These are phyloP conservation scores for Spizellomyces punctatus DNA, from an alignment of 192 early-diverging fungal species.

Conservation along the genomic window DNA sequence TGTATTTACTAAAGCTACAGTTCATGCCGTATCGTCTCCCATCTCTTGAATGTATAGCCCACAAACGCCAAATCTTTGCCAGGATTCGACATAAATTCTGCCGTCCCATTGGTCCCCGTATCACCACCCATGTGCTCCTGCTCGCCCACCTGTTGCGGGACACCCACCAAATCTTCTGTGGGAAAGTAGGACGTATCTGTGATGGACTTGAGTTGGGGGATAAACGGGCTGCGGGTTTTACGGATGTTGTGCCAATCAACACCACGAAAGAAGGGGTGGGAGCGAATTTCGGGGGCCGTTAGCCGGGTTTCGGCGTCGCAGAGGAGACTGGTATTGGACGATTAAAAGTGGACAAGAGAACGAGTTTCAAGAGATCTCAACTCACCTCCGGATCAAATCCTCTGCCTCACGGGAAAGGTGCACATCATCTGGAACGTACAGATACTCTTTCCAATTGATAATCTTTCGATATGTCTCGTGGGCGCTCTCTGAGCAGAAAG, in stretches of 20 bases:
- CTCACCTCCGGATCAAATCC: slow-evolving; percentile 83
- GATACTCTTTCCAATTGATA: slow-evolving; percentile 90
- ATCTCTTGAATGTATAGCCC: slow-evolving; percentile 98
- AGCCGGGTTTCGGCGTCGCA: slow-evolving; percentile 87
- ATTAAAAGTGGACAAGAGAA: neutral
- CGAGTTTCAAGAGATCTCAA: neutral
- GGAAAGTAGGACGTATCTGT: slow-evolving; percentile 99
- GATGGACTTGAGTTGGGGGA: slow-evolving; percentile 88
- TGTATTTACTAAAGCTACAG: slow-evolving; percentile 27
- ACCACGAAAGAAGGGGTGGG: slow-evolving; percentile 93
- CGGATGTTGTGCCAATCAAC: slow-evolving; percentile 92
- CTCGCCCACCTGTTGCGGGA: slow-evolving; percentile 54
- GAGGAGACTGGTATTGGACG: slow-evolving; percentile 59
- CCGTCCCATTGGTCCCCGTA: slow-evolving; percentile 58
- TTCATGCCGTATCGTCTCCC: slow-evolving; percentile 58
- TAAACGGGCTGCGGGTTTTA: slow-evolving; percentile 81
- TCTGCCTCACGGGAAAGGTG: slow-evolving; percentile 89
- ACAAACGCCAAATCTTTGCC: slow-evolving; percentile 97
- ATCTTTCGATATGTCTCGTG: slow-evolving; percentile 99
- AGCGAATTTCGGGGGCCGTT: slow-evolving; percentile 81
- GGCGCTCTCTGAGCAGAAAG: slow-evolving; percentile 93
- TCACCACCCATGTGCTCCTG: slow-evolving; percentile 52
- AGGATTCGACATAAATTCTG: slow-evolving; percentile 38
- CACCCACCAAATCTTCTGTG: slow-evolving; percentile 77
- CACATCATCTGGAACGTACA: slow-evolving; percentile 93